Evolutionary conservation across 192 early-diverging fungal genomes (phyloP).

Genomic region (Entomortierella lignicola): DNA sequence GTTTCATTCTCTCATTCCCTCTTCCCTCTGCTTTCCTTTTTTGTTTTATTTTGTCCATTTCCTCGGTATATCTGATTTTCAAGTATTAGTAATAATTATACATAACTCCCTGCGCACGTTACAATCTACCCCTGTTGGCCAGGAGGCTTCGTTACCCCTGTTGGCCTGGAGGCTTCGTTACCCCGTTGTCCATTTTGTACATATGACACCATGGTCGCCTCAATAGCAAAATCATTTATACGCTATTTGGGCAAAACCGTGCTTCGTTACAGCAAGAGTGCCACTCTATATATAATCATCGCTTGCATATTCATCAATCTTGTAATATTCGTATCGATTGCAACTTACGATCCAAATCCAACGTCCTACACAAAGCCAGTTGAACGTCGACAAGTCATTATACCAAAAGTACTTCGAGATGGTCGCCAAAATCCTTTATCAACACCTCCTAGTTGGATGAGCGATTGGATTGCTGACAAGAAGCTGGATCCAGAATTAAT

Average conservation of each 20-base stretch:
- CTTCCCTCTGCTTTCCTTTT: neutral
- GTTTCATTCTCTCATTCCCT: neutral
- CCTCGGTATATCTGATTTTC: neutral
- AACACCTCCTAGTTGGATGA: neutral
- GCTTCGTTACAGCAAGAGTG: neutral
- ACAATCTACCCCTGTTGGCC: no score
- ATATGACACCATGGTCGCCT: neutral
- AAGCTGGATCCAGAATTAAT: neutral
- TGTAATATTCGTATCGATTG: neutral
- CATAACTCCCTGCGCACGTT: no score
- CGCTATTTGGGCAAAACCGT: neutral
- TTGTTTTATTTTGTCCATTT: neutral
- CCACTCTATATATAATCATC: neutral
- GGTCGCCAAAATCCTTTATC: neutral
- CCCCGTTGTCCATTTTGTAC: no score
- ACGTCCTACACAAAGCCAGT: neutral
- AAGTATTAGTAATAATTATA: no score
- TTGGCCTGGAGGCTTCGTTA: no score
- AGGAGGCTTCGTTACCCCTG: no score
- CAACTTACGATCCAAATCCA: neutral
- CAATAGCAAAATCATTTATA: neutral
- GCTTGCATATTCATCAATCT: conserved; percentile 14
- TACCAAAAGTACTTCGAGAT: neutral
- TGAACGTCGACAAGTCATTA: neutral
- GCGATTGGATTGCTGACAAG: conserved; percentile 3